Conservation (phyloP, 768 basidiomycete genomes). For the Suillus subalutaceus region DNA sequence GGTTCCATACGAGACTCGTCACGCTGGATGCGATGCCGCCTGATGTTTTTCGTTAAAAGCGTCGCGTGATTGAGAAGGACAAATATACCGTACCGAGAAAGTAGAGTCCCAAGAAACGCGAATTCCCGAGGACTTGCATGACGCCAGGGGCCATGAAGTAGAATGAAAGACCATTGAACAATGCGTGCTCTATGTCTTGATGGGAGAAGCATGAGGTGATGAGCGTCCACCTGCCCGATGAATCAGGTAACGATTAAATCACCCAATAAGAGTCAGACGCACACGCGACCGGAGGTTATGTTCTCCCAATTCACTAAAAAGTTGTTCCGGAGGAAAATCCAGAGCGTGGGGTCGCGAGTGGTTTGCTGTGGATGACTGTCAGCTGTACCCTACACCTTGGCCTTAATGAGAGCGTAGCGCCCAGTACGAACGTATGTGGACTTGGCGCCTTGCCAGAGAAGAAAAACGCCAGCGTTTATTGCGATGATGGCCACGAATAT, state of each 20-base stretch:
- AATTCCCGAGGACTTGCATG: constrained; percentile 63
- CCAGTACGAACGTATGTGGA: constrained; percentile 32
- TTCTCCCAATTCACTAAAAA: constrained; percentile 67
- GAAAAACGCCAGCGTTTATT: constrained; percentile 64
- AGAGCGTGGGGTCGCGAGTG: constrained; percentile 41
- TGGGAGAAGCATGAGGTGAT: constrained; percentile 77
- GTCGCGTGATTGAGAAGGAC: constrained; percentile 1
- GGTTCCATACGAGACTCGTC: constrained; percentile 50
- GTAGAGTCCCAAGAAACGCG: constrained; percentile 72
- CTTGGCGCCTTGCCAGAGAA: constrained; percentile 52
- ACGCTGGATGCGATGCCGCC: constrained; percentile 64
- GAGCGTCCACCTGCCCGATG: constrained; percentile 65
- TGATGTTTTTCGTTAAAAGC: constrained; percentile 26
- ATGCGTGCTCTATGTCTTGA: constrained; percentile 55
- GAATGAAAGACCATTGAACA: constrained; percentile 80
- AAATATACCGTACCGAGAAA: constrained; percentile 64
- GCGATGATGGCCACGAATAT: constrained; percentile 69
- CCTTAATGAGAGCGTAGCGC: constrained; percentile 18
- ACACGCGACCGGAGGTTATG: constrained; percentile 67
- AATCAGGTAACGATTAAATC: constrained; percentile 13
- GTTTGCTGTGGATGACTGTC: constrained; percentile 32
- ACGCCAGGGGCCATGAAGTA: constrained; percentile 75
- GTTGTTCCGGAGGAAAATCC: constrained; percentile 59
- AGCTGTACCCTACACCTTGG: constrained; percentile 3
- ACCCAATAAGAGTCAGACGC: constrained; percentile 27